Conservation (phyloP, 2,329 filamentous ascomycete genomes). For the Dactylellina parvicollis region DNA sequence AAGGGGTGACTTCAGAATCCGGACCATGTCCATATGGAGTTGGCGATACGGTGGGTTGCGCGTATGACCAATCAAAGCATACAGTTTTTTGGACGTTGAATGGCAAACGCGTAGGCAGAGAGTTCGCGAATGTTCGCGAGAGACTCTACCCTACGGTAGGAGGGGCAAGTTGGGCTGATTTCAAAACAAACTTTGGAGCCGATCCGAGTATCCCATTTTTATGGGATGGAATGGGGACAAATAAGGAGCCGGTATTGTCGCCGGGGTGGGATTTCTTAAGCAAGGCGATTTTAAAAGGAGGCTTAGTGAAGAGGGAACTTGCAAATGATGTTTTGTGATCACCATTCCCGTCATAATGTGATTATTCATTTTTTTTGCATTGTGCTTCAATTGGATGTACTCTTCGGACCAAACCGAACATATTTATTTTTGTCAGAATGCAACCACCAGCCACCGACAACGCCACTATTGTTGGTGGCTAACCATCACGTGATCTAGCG, state of each 20-base stretch:
- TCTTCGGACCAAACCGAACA: no score
- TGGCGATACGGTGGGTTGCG: constrained; percentile 37
- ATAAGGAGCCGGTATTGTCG: neutral
- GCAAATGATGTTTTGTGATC: no score
- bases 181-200: constrained; percentile 25
- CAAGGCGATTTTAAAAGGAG: neutral
- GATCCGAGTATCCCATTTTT: constrained; percentile 9
- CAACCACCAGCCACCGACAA: no score
- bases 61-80: constrained; percentile 12
- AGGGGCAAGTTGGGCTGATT: neutral
- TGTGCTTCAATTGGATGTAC: no score
- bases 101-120: neutral
- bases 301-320: neutral
- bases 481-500: no score
- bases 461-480: no score
- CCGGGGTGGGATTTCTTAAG: neutral
- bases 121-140: neutral
- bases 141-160: constrained; percentile 12
- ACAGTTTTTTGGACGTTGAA: constrained; percentile 29
- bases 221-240: constrained; percentile 5
- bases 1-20: neutral
- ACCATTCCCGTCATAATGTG: no score
- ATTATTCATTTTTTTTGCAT: no score
- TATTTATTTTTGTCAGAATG: no score
- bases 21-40: neutral